These are phyloP conservation scores for Chrysoporthe cubensis DNA, from an alignment of 2,329 filamentous ascomycete genomes.

Conservation along the genomic window DNA sequence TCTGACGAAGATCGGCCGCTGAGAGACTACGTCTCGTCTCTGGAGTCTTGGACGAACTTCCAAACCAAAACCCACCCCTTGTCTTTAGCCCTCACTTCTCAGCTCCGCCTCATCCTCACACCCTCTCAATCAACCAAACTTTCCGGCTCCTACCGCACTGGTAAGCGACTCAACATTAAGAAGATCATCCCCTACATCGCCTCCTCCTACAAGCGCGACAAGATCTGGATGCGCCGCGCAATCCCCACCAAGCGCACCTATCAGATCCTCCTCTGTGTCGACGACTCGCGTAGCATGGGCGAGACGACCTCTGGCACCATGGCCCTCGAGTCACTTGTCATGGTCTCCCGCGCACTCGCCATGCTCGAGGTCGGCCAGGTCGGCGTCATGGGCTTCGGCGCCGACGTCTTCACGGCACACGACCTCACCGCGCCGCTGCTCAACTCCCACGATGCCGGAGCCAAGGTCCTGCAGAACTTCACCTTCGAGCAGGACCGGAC, in stretches of 20 bases:
- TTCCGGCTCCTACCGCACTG: slow-evolving; percentile 93
- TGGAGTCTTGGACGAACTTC: slow-evolving; percentile 82
- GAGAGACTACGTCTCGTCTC: slow-evolving; percentile 58
- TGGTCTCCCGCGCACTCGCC: slow-evolving; percentile 82
- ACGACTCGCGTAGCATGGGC: slow-evolving; percentile 94
- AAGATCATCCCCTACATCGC: slow-evolving; percentile 99
- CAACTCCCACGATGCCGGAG: slow-evolving; percentile 74
- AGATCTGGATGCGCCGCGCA: slow-evolving; percentile 98
- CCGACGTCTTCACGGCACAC: slow-evolving; percentile 82
- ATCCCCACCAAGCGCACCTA: slow-evolving; percentile 93
- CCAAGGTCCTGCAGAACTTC: slow-evolving; percentile 83
- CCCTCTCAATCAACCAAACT: slow-evolving; percentile 96
- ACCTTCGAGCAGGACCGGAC: slow-evolving; percentile 84
- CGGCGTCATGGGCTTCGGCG: slow-evolving; percentile 88
- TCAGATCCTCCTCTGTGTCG: slow-evolving; percentile 96
- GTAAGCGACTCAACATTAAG: slow-evolving; percentile 98
- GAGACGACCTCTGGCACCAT: slow-evolving; percentile 76
- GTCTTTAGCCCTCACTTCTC: slow-evolving; percentile 87
- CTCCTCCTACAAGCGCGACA: slow-evolving; percentile 97
- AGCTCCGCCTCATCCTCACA: slow-evolving; percentile 91
- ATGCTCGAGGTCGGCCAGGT: slow-evolving; percentile 96
- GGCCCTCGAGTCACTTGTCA: slow-evolving; percentile 91
- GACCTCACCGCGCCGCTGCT: slow-evolving; percentile 83
- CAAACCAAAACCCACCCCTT: slow-evolving; percentile 83
- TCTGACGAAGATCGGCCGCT: slow-evolving; percentile 48